Base-by-base conservation (phyloP, 257 asterid species). In the Sherardia arvensis region DNA sequence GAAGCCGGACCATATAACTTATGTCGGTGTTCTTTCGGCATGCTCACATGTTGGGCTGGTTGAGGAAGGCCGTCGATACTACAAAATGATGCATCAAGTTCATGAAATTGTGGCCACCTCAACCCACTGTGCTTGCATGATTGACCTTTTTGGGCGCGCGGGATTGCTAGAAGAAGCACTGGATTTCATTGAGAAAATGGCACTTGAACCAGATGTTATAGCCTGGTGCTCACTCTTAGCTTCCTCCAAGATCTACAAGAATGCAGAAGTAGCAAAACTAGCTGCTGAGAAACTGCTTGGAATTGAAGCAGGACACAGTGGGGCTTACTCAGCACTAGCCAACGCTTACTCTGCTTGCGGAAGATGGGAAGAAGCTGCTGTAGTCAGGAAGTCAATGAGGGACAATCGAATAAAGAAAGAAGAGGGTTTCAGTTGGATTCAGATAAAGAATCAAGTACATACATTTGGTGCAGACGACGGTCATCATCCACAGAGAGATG, bases 171-270 rank as follows among this genome's bases (percentile, higher is more conserved):
- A 57, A 18, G 98, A 88, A 64, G 95, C 98, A 32, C 87, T 73
- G 36, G 66, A 79, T 48, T 85, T 91, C 70, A 86, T 91, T 5
- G 71, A 78, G 69, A 73, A 61, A 28, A 88, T 91, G 95, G 70
- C 81, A 14, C 67, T 78, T 21, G 87, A 86, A 67, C 98, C 96
- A 8, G 96, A 86, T 66, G 83, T 80, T 32, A 68, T 86, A 73
- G 94, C 91, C 62, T 87, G 97, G 98, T 96, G 95, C 29, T 85
- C 98, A 18, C 90, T 91, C 69, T 72, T 91, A 73, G 87, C 95
- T 72, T 80, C 94, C 53, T 91, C 95, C 79, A 86, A 70, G 73
- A 79, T 75, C 49, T 87, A 86, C 75, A 86, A 83, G 74, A 84
- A 91, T 56, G 66, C 78, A 57, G 94, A 81, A 66, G 77, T 91